Conservation (phyloP, 78 protist genomes). For the Dictyostelium brefeldianum region DNA sequence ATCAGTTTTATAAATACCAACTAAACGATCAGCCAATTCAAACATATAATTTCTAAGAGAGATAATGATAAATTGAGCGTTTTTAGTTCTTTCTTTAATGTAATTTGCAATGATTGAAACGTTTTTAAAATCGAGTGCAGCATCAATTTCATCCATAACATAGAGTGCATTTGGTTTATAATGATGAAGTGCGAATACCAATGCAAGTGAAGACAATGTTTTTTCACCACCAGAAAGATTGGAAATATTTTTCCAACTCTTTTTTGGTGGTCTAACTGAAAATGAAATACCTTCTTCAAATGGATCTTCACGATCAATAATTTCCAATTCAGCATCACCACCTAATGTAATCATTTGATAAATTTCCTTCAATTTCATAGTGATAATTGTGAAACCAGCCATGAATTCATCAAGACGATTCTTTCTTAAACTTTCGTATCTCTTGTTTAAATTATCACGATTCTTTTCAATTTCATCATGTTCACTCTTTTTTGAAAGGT, state of each 20-base stretch:
- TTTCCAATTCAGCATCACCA: constrained; percentile 99
- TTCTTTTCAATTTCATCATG: constrained; percentile 79
- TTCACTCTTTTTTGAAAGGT: constrained; percentile 45
- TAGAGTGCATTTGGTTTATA: constrained; percentile 99
- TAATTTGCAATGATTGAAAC: constrained; percentile 98
- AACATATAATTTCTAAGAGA: constrained; percentile 99
- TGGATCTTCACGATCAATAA: constrained; percentile 98
- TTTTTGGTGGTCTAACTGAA: constrained; percentile 99
- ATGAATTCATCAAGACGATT: constrained; percentile 97
- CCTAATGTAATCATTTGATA: constrained; percentile 98
- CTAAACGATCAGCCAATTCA: constrained; percentile 98
- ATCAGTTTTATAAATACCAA: constrained; percentile 99
- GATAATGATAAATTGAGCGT: constrained; percentile 99
- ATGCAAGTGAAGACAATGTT: constrained; percentile 99
- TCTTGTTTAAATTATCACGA: constrained; percentile 82
- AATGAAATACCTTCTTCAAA: constrained; percentile 99
- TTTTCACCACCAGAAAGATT: constrained; percentile 99
- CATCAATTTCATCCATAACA: constrained; percentile 99
- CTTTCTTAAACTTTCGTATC: constrained; percentile 86
- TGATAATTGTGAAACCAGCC: constrained; percentile 95
- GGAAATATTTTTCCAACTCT: constrained; percentile 99
- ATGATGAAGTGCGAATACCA: constrained; percentile 99
- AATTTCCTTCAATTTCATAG: constrained; percentile 95
- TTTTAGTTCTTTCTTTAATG: constrained; percentile 98
- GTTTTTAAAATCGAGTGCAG: constrained; percentile 98